Evolutionary conservation across 495 filamentous ascomycete species (phyloP), one percentile per base, ranked within the genome.

Genomic region (Rhypophila decipiens): DNA sequence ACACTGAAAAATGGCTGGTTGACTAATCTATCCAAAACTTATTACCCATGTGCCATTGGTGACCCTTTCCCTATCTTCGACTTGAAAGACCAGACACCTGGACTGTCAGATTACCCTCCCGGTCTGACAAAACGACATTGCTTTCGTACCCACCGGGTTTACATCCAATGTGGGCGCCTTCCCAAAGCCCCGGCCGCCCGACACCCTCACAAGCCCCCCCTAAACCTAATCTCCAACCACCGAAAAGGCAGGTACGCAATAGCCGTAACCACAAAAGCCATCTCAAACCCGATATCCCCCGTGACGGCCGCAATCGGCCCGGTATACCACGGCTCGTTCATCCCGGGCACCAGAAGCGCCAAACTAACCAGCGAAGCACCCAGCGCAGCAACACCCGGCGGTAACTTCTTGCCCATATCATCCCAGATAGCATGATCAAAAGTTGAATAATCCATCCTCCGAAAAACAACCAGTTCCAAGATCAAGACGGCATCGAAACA

Each of bases 221-320:
- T 41, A 42, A 42, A 42, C 42, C 55, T 58, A 23, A 69, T 68
- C 54, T 72, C 69, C 18, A 68, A 19, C 64, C 60, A 68, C 18
- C 69, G 56, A 8, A 70, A 59, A 5, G 61, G 61, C 5, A 70
- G 18, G 46, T 78, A 78, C 31, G 70, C 59, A 15, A 73, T 15
- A 0, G 60, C 64, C 39, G 70, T 71, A 37, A 77, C 59, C 2
- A 67, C 66, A 47, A 78, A 69, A 2, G 73, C 75, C 47, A 73
- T 48, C 59, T 78, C 74, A 44, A 77, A 76, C 5, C 74, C 76
- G 44, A 78, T 68, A 57, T 80, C 75, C 9, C 75, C 75, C 23
- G 74, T 76, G 9, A 52, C 60, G 59, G 64, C 53, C 1, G 71
- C 73, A 42, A 79, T 67, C 3, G 74, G 72, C 0, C 75, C 75